phyloP scores from a whole-genome alignment of 306 rosid species.

The Vigna reflexopilosa region DNA sequence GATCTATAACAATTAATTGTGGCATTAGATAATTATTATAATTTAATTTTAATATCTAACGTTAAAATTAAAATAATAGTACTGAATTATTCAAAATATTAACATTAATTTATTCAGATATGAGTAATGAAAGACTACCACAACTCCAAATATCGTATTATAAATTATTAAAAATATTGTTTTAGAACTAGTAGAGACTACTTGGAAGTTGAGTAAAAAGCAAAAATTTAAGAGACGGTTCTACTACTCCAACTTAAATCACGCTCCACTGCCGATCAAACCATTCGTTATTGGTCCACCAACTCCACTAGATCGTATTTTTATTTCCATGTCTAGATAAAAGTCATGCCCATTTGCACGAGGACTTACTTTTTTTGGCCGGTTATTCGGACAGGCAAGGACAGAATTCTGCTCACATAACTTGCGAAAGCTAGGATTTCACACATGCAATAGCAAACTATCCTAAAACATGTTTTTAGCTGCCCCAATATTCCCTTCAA shows the following conservation, averaged over 20 bases:
- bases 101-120: neutral
- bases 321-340: neutral
- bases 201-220: neutral
- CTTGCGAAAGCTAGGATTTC: neutral
- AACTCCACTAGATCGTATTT: neutral
- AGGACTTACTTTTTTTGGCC: neutral
- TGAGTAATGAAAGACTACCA: neutral
- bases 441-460: neutral
- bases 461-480: neutral
- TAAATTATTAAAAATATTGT: neutral
- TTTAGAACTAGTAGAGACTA: neutral
- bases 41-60: too few species aligned
- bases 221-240: neutral
- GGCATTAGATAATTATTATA: too few species aligned
- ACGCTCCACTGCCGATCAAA: neutral
- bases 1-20: too few species aligned
- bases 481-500: neutral
- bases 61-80: too few species aligned
- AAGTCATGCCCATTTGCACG: neutral
- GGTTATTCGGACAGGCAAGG: neutral
- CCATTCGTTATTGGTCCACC: neutral
- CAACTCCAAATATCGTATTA: neutral
- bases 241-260: neutral
- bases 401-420: neutral
- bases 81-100: neutral